Percentiles rank a stretch among this genome's conserved stretches.
Evolutionary conservation across 1,284 basidiomycete genomes (phyloP).

Genomic region (Apiotrichum veenhuisii): DNA sequence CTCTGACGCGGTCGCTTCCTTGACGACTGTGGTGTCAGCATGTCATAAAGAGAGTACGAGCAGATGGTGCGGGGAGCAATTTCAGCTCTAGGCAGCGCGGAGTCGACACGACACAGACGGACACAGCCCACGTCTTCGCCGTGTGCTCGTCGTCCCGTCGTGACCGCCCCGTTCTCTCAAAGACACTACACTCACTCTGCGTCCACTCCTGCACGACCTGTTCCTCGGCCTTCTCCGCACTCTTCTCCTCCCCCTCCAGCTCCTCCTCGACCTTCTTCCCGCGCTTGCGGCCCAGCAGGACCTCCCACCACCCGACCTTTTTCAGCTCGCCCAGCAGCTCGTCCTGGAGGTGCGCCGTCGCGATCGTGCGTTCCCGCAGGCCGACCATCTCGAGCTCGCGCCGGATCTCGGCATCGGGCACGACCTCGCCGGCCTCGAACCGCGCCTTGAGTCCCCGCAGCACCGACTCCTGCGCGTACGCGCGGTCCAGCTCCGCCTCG

Average conservation of each 20-base stretch:
- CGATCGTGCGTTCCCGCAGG: conserved; percentile 32
- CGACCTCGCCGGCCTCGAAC: conserved; percentile 21
- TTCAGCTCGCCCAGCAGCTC: conserved; percentile 27
- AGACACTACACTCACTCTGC: conserved; percentile 13
- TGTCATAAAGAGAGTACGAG: too few relatives aligned
- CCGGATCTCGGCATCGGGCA: conserved; percentile 38
- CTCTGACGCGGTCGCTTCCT: conserved; percentile 3
- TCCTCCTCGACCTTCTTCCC: conserved; percentile 20
- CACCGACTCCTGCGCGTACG: conserved; percentile 37
- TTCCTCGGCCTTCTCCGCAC: conserved; percentile 28
- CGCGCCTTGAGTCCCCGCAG: conserved; percentile 31
- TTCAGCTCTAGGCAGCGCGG: too few relatives aligned
- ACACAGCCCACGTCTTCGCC: too few relatives aligned
- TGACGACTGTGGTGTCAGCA: conserved; percentile 9
- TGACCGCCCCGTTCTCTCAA: too few relatives aligned
- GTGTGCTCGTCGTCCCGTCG: too few relatives aligned
- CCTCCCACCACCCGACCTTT: conserved; percentile 42
- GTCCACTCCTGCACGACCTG: conserved; percentile 13
- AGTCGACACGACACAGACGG: too few relatives aligned
- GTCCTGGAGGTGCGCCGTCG: conserved; percentile 9
- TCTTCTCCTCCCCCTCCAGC: neutral
- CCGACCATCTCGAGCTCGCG: conserved; percentile 49
- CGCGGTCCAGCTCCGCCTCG: conserved; percentile 28
- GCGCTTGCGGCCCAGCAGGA: conserved; percentile 35
- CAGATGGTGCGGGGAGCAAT: too few relatives aligned